Base-by-base conservation (phyloP, 306 rosid species). In the Bauhinia variegata region DNA sequence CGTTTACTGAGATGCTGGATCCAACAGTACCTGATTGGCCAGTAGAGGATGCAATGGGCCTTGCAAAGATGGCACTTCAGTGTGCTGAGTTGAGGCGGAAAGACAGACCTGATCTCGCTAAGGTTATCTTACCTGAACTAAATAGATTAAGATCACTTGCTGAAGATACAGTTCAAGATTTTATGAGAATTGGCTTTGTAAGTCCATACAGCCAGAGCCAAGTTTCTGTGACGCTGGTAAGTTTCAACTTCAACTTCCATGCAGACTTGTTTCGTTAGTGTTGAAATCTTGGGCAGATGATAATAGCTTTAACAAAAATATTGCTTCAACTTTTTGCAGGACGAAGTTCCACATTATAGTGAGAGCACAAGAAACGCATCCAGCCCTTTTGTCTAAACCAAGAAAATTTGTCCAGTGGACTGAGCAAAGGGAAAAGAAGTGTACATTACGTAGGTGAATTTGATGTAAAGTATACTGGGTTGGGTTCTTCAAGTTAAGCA, bases 91-190 rank as follows among this genome's bases (percentile, higher is more conserved):
- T 92, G 31, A 74, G 98, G 61, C 39, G 96, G 17, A 86, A 71
- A 78, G 98, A 92, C 64, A 75, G 98, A 31, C 98, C 96, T 2
- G 98, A 92, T 72, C 98, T 92, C 53, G 83, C 72, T 28, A 87
- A 61, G 36, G 88, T 41, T 10, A 13, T 92, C 71, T 67, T 89
- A 8, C 98, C 98, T 11, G 93, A 87, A 71, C 89, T 92, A 2
- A 50, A 81, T 63, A 86, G 78, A 67, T 61, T 92, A 60, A 86
- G 88, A 81, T 70, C 13, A 31, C 52, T 84, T 59, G 96, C 91
- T 38, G 93, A 89, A 49, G 73, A 75, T 11, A 59, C 46, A 13
- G 42, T 77, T 59, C 65, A 63, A 4, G 43, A 43, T 11, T 41
- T 78, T 12, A 2, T 60, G 34, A 3, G 37, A 49, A 62, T 7